Conservation (phyloP, 108 stramenopile genomes). For the Pseudonitzschia pungens region DNA sequence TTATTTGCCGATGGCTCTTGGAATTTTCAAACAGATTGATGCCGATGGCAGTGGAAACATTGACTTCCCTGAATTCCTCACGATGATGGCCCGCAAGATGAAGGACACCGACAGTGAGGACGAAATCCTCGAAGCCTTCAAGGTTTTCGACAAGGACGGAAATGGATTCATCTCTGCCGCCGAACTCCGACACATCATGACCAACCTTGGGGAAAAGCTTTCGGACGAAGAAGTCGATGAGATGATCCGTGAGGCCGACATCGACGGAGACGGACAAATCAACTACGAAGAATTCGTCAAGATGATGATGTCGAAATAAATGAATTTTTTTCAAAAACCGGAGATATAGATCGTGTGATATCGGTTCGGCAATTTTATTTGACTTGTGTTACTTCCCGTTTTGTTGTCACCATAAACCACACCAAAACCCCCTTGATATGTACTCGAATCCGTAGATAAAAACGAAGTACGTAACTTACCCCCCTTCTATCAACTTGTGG, state of each 20-base stretch:
- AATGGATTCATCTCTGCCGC: conserved; percentile 99
- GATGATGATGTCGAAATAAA: conserved; percentile 99
- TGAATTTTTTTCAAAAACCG: neutral
- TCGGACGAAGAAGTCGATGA: conserved; percentile 99
- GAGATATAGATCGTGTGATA: neutral
- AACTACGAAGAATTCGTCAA: conserved; percentile 99
- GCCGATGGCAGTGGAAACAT: conserved; percentile 99
- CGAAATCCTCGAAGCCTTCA: conserved; percentile 99
- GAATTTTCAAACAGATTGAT: conserved; percentile 91
- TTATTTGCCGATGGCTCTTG: conserved; percentile 18
- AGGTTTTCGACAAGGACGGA: conserved; percentile 99
- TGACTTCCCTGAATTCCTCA: conserved; percentile 99
- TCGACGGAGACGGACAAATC: conserved; percentile 99
- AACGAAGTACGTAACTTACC: neutral
- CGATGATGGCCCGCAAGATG: conserved; percentile 99
- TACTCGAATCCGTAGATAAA: neutral
- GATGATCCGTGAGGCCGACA: conserved; percentile 99
- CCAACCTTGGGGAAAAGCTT: conserved; percentile 99
- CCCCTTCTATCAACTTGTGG: too few species aligned
- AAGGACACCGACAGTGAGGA: conserved; percentile 99
- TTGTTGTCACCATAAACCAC: neutral
- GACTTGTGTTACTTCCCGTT: neutral
- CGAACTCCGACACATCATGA: conserved; percentile 99
- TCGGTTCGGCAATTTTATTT: neutral
- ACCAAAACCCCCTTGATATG: neutral